Conservation (phyloP, 306 rosid species). For the Dalbergia cultrata region DNA sequence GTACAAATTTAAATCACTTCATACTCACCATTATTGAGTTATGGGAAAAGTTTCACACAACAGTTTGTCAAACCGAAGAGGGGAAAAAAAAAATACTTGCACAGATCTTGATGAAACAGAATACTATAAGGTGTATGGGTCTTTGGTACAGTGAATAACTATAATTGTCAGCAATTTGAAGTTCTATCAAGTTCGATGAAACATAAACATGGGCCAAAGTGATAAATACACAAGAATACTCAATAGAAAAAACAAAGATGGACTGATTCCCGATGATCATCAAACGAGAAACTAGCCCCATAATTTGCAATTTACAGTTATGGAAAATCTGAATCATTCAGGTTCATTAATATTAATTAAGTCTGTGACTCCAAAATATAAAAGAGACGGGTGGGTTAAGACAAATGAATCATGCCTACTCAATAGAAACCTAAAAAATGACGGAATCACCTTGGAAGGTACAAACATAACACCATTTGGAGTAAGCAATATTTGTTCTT, state of each 20-base stretch:
- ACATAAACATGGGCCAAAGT: conserved; percentile 20
- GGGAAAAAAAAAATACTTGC: not conserved
- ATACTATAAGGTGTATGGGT: not conserved
- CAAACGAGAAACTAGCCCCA: conserved; percentile 24
- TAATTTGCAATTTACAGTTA: not conserved
- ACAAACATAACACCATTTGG: conserved; percentile 96
- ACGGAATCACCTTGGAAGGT: conserved; percentile 75
- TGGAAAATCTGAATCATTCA: conserved; percentile 11
- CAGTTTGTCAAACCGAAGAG: not conserved
- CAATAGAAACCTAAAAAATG: not conserved
- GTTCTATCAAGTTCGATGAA: conserved; percentile 23
- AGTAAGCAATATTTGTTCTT: conserved; percentile 81
- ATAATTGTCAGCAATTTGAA: not conserved
- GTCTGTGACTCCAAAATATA: conserved; percentile 21
- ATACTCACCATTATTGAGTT: conserved; percentile 27
- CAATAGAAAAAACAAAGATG: conserved; percentile 5
- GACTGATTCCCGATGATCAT: conserved; percentile 41
- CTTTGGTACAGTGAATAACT: not conserved
- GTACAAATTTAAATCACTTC: conserved; percentile 29
- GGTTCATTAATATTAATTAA: conserved; percentile 27
- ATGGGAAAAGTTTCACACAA: not conserved
- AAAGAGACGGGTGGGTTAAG: not conserved
- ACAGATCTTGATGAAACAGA: conserved; percentile 33
- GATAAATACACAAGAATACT: not conserved
- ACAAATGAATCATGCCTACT: not conserved